phyloP scores from a whole-genome alignment of 805 yeast species.

The Yamadazyma laniorum region DNA sequence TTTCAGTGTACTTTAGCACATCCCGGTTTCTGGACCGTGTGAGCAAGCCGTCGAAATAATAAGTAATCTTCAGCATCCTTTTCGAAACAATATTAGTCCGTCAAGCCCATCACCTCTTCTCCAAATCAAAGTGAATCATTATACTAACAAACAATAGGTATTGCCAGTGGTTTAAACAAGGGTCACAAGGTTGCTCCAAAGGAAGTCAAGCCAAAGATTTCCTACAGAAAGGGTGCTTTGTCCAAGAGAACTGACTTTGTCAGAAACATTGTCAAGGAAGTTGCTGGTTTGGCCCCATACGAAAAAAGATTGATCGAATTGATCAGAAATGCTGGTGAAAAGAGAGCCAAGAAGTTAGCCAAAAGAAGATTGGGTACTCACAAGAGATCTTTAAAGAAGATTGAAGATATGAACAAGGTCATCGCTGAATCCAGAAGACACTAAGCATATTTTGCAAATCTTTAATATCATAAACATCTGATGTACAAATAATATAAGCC shows the following conservation, averaged over 20 bases:
- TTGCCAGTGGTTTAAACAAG: conserved; percentile 98
- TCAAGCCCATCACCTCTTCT: no score
- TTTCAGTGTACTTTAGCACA: no score
- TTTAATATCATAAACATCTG: conserved; percentile 4
- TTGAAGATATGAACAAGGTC: conserved; percentile 95
- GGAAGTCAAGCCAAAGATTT: conserved; percentile 63
- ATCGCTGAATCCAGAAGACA: conserved; percentile 97
- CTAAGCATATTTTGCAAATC: conserved; percentile 34
- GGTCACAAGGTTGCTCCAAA: conserved; percentile 97
- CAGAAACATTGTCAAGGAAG: conserved; percentile 93
- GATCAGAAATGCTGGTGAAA: conserved; percentile 99
- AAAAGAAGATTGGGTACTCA: conserved; percentile 99
- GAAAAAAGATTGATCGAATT: conserved; percentile 99
- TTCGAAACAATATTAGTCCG: no score
- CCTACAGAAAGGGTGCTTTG: conserved; percentile 94
- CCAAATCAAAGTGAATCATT: no score
- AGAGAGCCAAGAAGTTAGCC: conserved; percentile 99
- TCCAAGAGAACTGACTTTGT: conserved; percentile 96
- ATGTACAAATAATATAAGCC: conserved; percentile 11
- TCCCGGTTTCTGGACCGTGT: no score
- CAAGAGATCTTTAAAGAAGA: conserved; percentile 99
- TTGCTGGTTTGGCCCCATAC: conserved; percentile 98
- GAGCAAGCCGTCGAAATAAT: no score
- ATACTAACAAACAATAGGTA: conserved; percentile 51
- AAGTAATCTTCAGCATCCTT: no score